These are phyloP conservation scores for Suhomyces sp. DNA, from an alignment of 805 yeast genomes.

Conservation along the genomic window DNA sequence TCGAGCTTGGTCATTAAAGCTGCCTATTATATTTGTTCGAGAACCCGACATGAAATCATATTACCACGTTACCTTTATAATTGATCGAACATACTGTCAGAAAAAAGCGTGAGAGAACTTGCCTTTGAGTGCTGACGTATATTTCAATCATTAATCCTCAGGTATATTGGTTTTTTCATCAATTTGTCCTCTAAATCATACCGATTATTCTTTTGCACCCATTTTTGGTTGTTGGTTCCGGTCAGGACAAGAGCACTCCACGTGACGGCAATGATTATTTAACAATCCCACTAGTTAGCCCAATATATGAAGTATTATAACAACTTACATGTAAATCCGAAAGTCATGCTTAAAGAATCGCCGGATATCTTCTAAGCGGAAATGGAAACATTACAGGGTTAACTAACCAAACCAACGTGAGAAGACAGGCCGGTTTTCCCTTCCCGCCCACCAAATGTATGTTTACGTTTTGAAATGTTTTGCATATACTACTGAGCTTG, in stretches of 20 bases:
- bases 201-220: background rate
- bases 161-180: background rate
- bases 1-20: background rate
- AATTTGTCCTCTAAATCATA: background rate
- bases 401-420: background rate
- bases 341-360: background rate
- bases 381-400: background rate
- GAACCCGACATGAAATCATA: background rate
- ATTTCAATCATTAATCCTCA: conserved; percentile 1
- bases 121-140: background rate
- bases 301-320: background rate
- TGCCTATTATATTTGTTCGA: background rate
- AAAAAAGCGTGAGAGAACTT: background rate
- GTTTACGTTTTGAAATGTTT: background rate
- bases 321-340: background rate
- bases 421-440: background rate
- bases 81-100: background rate
- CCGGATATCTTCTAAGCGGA: background rate
- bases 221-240: background rate
- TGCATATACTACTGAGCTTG: background rate
- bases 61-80: background rate
- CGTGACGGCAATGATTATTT: background rate
- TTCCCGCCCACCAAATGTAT: background rate
- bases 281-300: background rate
- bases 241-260: background rate